phyloP scores from a whole-genome alignment of 1,139 yeast genomes.

The Hyphopichia wangnamkhiaoensis region DNA sequence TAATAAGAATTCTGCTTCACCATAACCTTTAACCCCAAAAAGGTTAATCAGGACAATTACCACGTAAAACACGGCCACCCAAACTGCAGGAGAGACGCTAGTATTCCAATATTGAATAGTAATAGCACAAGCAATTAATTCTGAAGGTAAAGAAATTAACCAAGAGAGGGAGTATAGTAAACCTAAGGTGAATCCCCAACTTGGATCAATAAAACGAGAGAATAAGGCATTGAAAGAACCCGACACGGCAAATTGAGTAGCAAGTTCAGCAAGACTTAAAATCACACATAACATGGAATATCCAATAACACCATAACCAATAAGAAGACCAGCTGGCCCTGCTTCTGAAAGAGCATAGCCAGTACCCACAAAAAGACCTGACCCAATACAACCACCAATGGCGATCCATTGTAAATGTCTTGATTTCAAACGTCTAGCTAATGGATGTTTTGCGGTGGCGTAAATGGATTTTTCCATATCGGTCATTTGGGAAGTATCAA shows the following conservation, averaged over 20 bases:
- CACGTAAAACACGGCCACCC: constrained; percentile 45
- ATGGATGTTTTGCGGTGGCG: constrained; percentile 40
- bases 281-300: constrained; percentile 52
- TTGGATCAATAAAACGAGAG: constrained; percentile 61
- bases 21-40: constrained; percentile 48
- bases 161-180: constrained; percentile 43
- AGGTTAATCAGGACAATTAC: constrained; percentile 38
- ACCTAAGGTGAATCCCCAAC: constrained; percentile 57
- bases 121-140: constrained; percentile 45
- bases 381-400: constrained; percentile 39
- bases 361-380: constrained; percentile 63
- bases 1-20: constrained; percentile 45
- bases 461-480: constrained; percentile 38
- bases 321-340: constrained; percentile 68
- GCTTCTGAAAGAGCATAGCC: constrained; percentile 68
- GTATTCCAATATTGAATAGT: constrained; percentile 45
- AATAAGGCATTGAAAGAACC: constrained; percentile 61
- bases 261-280: constrained; percentile 63
- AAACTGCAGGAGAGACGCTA: constrained; percentile 39
- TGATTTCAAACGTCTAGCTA: constrained; percentile 36
- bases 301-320: constrained; percentile 49
- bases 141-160: constrained; percentile 46
- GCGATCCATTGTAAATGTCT: constrained; percentile 50
- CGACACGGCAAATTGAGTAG: constrained; percentile 61
- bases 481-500: constrained; percentile 30